These are phyloP conservation scores for Fusarium newnesense DNA, from an alignment of 2,329 filamentous ascomycete species.

Conservation along the genomic window DNA sequence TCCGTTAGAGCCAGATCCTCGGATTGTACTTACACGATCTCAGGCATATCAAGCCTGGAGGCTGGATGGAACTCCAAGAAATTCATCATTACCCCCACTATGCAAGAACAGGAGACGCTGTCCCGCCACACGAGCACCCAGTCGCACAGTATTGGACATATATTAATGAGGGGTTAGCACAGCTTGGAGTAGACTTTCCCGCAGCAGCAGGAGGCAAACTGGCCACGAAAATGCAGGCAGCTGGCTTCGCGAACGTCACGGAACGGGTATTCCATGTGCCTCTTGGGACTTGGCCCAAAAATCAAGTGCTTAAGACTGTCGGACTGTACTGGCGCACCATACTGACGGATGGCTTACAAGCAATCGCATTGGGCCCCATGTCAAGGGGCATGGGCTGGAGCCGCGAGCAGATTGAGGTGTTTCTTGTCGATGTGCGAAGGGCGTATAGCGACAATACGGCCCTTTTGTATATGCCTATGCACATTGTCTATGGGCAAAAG, in stretches of 20 bases:
- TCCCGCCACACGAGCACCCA: constrained; percentile 52
- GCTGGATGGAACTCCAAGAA: constrained; percentile 66
- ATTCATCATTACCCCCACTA: constrained; percentile 61
- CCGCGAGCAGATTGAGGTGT: constrained; percentile 59
- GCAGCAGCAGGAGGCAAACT: constrained; percentile 55
- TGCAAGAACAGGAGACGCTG: constrained; percentile 51
- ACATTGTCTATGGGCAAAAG: constrained; percentile 66
- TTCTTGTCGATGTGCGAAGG: constrained; percentile 59
- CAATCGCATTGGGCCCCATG: constrained; percentile 63
- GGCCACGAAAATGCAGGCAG: constrained; percentile 58
- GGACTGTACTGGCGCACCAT: constrained; percentile 64
- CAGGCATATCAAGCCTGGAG: constrained; percentile 63
- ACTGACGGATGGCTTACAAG: constrained; percentile 60
- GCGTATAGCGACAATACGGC: constrained; percentile 58
- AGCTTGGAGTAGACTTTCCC: constrained; percentile 59
- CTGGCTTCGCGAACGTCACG: constrained; percentile 63
- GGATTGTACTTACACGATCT: background rate
- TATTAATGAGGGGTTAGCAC: constrained; percentile 56
- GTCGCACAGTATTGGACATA: constrained; percentile 60
- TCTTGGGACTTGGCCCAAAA: constrained; percentile 65
- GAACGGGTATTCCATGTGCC: constrained; percentile 63
- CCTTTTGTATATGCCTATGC: constrained; percentile 65
- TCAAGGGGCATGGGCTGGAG: constrained; percentile 61
- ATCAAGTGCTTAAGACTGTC: constrained; percentile 61
- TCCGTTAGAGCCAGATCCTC: background rate